Evolutionary conservation across 305 asterid species (phyloP), one percentile per base, ranked within the genome.

Genomic region (Euphrasia arctica): DNA sequence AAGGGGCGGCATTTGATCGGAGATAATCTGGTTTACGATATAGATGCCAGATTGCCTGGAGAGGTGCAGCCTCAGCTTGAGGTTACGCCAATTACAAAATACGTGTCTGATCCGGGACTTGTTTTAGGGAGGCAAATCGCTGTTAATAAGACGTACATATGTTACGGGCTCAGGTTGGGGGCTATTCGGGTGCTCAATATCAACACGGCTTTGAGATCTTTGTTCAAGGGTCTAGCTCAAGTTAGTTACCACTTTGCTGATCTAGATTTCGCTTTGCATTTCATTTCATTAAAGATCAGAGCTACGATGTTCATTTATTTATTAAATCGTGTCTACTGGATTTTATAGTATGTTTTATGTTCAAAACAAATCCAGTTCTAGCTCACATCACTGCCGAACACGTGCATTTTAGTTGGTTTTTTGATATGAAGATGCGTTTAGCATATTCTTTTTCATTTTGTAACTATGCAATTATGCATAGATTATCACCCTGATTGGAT

Each of bases 41-140:
- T 91, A 0, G 85, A 86, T 80, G 82, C 80, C 56, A 84, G 92
- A 80, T 72, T 83, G 75, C 83, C 90, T 0, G 95, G 91, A 9
- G 97, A 91, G 82, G 91, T 88, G 74, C 97, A 88, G 80, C 97
- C 97, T 56, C 97, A 91, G 75, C 88, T 91, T 52, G 97, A 91
- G 86, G 97, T 91, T 68, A 88, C 91, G 60, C 97, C 97, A 18
- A 91, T 91, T 75, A 91, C 97, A 5, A 91, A 91, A 74, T 91
- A 91, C 63, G 91, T 70, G 36, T 91, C 97, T 39, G 97, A 91
- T 60, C 96, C 97, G 4, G 96, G 95, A 9, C 93, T 91, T 65
- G 91, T 84, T 22, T 66, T 91, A 58, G 97, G 97, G 54, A 77
- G 96, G 70, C 97, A 91, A 74, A 88, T 91, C 52, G 96, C 97